Evolutionary conservation across 768 basidiomycete genomes (phyloP).

Genomic region (Astraeus odoratus): DNA sequence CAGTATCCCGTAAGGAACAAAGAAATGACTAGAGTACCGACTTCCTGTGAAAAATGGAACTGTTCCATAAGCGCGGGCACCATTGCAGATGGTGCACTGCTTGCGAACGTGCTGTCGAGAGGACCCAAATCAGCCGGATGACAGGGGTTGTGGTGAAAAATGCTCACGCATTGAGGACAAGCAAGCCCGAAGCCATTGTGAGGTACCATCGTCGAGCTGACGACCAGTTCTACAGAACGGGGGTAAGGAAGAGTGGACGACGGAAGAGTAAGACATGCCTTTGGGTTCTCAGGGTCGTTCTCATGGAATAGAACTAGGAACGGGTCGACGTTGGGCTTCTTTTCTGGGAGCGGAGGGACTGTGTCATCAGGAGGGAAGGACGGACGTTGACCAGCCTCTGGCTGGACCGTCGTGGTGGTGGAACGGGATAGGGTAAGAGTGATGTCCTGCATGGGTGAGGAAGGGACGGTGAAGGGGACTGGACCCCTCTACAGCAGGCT

Average conservation of each 20-base stretch:
- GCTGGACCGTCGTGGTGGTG: neutral
- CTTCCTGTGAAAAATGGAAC: constrained; percentile 44
- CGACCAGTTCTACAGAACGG: constrained; percentile 42
- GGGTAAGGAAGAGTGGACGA: constrained; percentile 1
- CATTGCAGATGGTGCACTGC: constrained; percentile 50
- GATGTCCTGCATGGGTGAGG: neutral
- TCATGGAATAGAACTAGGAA: constrained; percentile 26
- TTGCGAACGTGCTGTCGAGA: constrained; percentile 49
- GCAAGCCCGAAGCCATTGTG: constrained; percentile 39
- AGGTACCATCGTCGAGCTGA: constrained; percentile 41
- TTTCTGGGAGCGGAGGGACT: neutral
- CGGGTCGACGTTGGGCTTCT: constrained; percentile 14
- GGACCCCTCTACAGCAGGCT: neutral
- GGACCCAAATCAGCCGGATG: neutral
- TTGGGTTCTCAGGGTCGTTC: constrained; percentile 40
- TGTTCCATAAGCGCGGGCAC: constrained; percentile 36
- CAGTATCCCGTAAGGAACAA: constrained; percentile 67
- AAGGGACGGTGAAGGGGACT: neutral
- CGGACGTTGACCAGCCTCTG: neutral
- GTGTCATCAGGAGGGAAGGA: neutral
- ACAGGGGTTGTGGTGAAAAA: neutral
- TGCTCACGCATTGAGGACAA: constrained; percentile 51
- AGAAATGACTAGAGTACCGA: constrained; percentile 49
- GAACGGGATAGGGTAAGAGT: neutral
- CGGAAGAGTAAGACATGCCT: constrained; percentile 25